These are phyloP conservation scores for Scleroderma bovista DNA, from an alignment of 768 basidiomycete genomes.

Conservation along the genomic window DNA sequence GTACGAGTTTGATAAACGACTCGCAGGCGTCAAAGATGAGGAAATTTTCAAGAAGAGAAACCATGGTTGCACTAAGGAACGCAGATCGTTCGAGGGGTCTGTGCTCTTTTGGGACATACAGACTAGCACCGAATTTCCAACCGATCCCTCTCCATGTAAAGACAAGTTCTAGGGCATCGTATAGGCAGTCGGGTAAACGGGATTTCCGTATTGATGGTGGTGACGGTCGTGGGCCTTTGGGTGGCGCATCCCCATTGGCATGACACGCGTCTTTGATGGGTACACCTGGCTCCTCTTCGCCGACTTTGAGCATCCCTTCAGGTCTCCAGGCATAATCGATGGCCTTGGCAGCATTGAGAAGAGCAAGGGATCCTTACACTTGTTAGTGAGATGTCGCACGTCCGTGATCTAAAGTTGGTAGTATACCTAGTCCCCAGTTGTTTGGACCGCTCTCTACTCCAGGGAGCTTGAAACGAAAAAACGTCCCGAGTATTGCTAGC, in stretches of 20 bases:
- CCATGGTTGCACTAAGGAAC: slow-evolving; percentile 53
- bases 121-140: slow-evolving; percentile 61
- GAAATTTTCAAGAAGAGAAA: slow-evolving; percentile 48
- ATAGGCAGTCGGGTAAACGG: slow-evolving; percentile 40
- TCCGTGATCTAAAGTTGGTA: not conserved
- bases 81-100: slow-evolving; percentile 46
- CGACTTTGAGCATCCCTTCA: slow-evolving; percentile 65
- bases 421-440: slow-evolving; percentile 65
- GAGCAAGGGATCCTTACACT: slow-evolving; percentile 41
- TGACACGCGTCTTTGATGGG: slow-evolving; percentile 2
- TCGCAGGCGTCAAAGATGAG: slow-evolving; percentile 59
- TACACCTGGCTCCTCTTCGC: slow-evolving; percentile 51
- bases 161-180: slow-evolving; percentile 58
- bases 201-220: not conserved
- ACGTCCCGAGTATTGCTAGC: slow-evolving; percentile 42
- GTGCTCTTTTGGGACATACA: slow-evolving; percentile 48
- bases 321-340: slow-evolving; percentile 56
- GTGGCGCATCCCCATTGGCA: slow-evolving; percentile 3
- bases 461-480: slow-evolving; percentile 52
- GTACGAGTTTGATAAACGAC: slow-evolving; percentile 59
- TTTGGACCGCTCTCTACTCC: slow-evolving; percentile 53
- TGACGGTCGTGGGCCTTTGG: slow-evolving; percentile 1
- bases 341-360: slow-evolving; percentile 51
- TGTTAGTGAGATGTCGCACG: not conserved
- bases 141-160: slow-evolving; percentile 58